phyloP scores from a whole-genome alignment of 2,329 filamentous ascomycete genomes.

The Plenodomus biglobosus region DNA sequence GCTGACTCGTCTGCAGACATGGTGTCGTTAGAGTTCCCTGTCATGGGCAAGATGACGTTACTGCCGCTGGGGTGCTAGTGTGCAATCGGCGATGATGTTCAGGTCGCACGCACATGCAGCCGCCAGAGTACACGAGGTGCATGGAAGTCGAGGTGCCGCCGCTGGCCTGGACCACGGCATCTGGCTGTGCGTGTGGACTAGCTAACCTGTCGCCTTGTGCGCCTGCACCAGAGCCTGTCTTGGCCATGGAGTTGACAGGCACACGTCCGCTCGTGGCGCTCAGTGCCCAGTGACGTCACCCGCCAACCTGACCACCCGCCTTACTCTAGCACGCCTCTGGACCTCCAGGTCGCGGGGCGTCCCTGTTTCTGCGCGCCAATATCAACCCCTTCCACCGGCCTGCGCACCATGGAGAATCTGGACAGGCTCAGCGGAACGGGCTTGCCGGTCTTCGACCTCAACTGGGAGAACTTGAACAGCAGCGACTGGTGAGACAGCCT shows the following conservation, averaged over 20 bases:
- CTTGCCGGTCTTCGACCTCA: conserved; percentile 35
- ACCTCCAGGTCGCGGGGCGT: background rate
- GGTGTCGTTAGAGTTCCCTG: no score
- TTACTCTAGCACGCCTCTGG: background rate
- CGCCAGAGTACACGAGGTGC: no score
- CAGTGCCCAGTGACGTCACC: conserved; percentile 11
- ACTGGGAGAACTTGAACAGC: conserved; percentile 28
- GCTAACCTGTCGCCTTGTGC: background rate
- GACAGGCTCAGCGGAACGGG: conserved; percentile 37
- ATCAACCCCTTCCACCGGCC: conserved; percentile 3
- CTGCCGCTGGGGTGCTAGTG: background rate
- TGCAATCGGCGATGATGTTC: background rate
- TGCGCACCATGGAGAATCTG: conserved; percentile 23
- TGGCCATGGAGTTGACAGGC: no score
- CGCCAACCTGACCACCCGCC: conserved; percentile 1
- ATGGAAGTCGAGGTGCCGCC: no score
- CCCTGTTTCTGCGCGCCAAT: conserved; percentile 6
- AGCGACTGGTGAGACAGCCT: conserved; percentile 30
- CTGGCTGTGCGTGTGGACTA: background rate
- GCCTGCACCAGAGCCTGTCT: no score
- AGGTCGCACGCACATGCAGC: no score
- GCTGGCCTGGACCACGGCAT: background rate
- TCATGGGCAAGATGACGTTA: background rate
- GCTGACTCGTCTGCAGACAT: no score
- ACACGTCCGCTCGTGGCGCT: conserved; percentile 2